phyloP scores from a whole-genome alignment of 192 early-diverging fungal genomes.

The Gryganskiella cystojenkinii region DNA sequence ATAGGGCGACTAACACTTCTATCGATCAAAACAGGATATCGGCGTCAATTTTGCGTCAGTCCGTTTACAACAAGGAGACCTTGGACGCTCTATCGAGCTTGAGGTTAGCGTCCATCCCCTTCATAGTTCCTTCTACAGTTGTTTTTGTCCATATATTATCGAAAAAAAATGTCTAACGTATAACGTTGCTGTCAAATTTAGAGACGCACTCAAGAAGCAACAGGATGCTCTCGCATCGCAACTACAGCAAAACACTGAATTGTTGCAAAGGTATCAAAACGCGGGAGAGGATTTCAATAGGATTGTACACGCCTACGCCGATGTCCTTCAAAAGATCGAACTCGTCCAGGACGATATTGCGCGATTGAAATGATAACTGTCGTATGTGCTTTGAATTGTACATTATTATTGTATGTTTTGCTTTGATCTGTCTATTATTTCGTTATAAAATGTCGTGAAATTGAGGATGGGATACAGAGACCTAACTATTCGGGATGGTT shows the following conservation, averaged over 20 bases:
- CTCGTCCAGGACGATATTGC: conserved; percentile 42
- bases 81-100: conserved; percentile 1
- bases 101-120: conserved; percentile 10
- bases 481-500: neutral
- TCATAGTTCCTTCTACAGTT: neutral
- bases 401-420: too few relatives aligned
- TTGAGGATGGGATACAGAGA: too few relatives aligned
- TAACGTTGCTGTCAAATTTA: neutral
- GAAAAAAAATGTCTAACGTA: neutral
- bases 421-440: neutral
- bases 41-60: conserved; percentile 3
- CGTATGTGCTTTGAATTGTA: too few relatives aligned
- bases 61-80: conserved; percentile 26
- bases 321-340: conserved; percentile 36
- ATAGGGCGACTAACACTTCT: too few relatives aligned
- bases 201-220: conserved; percentile 12
- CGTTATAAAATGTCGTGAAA: too few relatives aligned
- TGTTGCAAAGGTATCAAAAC: conserved; percentile 25
- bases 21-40: conserved; percentile 11
- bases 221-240: conserved; percentile 4
- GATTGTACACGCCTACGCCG: conserved; percentile 38
- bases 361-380: conserved; percentile 11
- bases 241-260: conserved; percentile 10
- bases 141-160: neutral
- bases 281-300: conserved; percentile 44